Evolutionary conservation across 163 green algal species (phyloP), one percentile per base, ranked within the genome.

Genomic region (Chlorella variabilis): DNA sequence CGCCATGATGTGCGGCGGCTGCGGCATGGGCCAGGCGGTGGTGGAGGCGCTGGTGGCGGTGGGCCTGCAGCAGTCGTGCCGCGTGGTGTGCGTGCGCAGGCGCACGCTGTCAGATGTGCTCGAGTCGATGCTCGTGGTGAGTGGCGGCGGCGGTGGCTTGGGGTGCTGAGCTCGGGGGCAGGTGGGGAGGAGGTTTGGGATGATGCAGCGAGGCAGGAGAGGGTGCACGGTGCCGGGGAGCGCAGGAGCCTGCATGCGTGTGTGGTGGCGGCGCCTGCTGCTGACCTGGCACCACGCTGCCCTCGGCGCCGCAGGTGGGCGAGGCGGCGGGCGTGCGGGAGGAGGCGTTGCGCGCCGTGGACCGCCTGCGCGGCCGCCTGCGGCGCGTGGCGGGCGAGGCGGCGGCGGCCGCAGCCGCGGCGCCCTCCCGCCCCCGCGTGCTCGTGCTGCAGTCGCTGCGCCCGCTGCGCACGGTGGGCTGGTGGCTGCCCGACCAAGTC

Each of bases 401-500:
- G 21, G 86, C 86, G 15, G 13, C 8, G 5, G 54, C 77, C 5
- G 67, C 71, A 38, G 34, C 69, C 80, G 38, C 88, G 66, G 33
- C 45, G 34, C 63, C 49, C 7, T 27, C 36, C 27, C 54, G 69
- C 5, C 76, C 82, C 0, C 83, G 81, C 13, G 88, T 94, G 39
- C 71, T 93, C 39, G 48, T 83, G 71, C 81, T 87, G 82, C 74
- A 49, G 38, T 83, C 71, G 6, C 81, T 90, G 56, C 41, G 71
- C 15, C 83, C 83, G 48, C 63, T 83, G 61, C 66, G 65, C 65
- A 83, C 77, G 69, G 91, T 90, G 8, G 96, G 96, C 27, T 88
- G 91, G 80, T 98, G 96, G 96, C 82, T 97, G 49, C 88, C 90
- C 13, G 96, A 99, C 69, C 91, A 98, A 91, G 90, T 97, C 71